Base-by-base conservation (phyloP, 2,329 filamentous ascomycete genomes). In the Ophiocordyceps polyrhachis-furcata region DNA sequence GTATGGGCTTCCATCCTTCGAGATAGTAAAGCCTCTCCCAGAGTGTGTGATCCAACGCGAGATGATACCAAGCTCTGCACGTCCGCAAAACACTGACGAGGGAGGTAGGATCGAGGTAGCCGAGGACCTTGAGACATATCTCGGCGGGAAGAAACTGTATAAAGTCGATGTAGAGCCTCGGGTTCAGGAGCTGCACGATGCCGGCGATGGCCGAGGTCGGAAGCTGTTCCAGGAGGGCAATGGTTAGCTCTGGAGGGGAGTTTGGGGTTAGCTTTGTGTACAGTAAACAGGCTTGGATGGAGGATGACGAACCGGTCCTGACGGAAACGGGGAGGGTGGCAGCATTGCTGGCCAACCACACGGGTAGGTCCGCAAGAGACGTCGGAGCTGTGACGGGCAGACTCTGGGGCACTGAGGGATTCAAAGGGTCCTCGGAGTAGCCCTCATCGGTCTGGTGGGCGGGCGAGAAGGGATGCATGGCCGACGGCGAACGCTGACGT, bases 141-240 rank as follows among this genome's bases (percentile, higher is more conserved):
- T 98, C 91, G 23, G 84, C 78, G 0, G 91, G 91, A 1, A 98
- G 74, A 54, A 85, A 79, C 50, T 76, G 69, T 40, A 94, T 78
- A 45, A 94, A 94, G 62, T 98, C 85, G 63, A 95, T 89, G 61
- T 95, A 88, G 3, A 96, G 78, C 44, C 88, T 73, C 4, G 87
- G 84, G 49, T 80, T 83, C 17, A 94, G 67, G 50, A 81, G 75
- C 45, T 88, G 76, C 42, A 94, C 84, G 44, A 95, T 83, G 41
- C 81, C 72, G 43, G 82, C 79, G 48, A 95, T 79, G 45, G 79
- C 76, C 7, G 83, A 83, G 1, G 86, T 93, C 17, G 83, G 83
- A 25, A 95, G 69, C 46, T 81, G 79, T 47, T 81, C 75, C 45
- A 95, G 70, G 21, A 94, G 72, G 41, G 76, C 72, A 64, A 89